A percentile compares a stretch with the other conserved stretches of the same genome.
These are phyloP conservation scores for Fusarium multiceps DNA, from an alignment of 2,329 filamentous ascomycete species.

Conservation along the genomic window DNA sequence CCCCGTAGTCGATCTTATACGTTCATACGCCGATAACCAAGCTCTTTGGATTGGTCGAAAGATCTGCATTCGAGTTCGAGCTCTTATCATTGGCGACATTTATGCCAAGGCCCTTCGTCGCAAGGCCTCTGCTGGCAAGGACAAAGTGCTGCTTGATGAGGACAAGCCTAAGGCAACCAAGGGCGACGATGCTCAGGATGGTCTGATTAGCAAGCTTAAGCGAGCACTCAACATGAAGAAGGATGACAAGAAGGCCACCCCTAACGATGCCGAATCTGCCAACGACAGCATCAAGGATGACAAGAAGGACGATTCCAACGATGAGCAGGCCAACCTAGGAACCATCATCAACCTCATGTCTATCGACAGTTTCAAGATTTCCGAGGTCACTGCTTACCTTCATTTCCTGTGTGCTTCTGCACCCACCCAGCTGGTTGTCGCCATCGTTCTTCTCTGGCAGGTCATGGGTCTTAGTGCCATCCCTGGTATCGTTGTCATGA, in stretches of 20 bases:
- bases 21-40: slow-evolving; percentile 85
- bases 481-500: slow-evolving; percentile 91
- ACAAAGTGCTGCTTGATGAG: slow-evolving; percentile 74
- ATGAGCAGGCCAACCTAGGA: slow-evolving; percentile 88
- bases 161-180: slow-evolving; percentile 53
- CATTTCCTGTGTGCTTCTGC: slow-evolving; percentile 96
- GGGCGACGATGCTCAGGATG: slow-evolving; percentile 51
- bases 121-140: slow-evolving; percentile 82
- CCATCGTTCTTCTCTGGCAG: slow-evolving; percentile 83
- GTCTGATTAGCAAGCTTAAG: slow-evolving; percentile 63
- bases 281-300: slow-evolving; percentile 52
- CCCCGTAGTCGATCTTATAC: slow-evolving; percentile 82
- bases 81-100: slow-evolving; percentile 96
- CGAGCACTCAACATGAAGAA: slow-evolving; percentile 70
- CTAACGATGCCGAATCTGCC: slow-evolving; percentile 50
- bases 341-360: slow-evolving; percentile 99
- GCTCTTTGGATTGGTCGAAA: slow-evolving; percentile 94
- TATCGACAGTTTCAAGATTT: slow-evolving; percentile 98
- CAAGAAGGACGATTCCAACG: slow-evolving; percentile 54
- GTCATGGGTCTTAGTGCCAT: slow-evolving; percentile 95
- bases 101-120: slow-evolving; percentile 95
- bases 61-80: slow-evolving; percentile 90
- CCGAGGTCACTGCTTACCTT: slow-evolving; percentile 92
- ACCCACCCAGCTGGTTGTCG: slow-evolving; percentile 86
- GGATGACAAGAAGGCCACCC: slow-evolving; percentile 57